A percentile compares a stretch with the other conserved stretches of the same genome.
phyloP scores from a whole-genome alignment of 2,329 filamentous ascomycete species.

The Monosporascus cannonballus region DNA sequence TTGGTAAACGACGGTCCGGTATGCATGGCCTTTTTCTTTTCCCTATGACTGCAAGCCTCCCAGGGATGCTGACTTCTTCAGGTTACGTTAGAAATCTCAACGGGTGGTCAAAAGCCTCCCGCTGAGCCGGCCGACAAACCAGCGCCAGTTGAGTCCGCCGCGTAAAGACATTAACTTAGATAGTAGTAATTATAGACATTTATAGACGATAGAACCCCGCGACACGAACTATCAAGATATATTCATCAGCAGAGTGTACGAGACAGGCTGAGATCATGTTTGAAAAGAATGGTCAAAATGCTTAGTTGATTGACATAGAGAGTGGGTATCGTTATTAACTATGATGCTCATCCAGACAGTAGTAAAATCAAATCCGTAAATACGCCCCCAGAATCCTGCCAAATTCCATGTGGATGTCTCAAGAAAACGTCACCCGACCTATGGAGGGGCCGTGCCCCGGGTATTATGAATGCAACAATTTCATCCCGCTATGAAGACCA shows the following conservation, averaged over 20 bases:
- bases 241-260: background rate
- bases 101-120: background rate
- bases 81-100: constrained; percentile 1
- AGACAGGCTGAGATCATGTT: background rate
- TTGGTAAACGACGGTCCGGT: constrained; percentile 80
- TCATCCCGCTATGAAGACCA: background rate
- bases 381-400: background rate
- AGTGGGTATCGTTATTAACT: constrained; percentile 1
- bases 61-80: background rate
- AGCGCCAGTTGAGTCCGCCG: no score
- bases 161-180: no score
- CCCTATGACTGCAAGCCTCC: background rate
- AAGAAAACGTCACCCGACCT: background rate
- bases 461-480: background rate
- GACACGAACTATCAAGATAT: background rate
- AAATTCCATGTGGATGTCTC: background rate
- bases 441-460: background rate
- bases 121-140: background rate
- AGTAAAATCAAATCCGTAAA: background rate
- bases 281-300: background rate
- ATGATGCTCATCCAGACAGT: no score
- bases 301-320: background rate
- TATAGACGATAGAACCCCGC: no score
- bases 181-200: no score
- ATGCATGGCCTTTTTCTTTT: constrained; percentile 15